Conservation (phyloP, 2,329 filamentous ascomycete genomes). For the Microsporum audouinii region DNA sequence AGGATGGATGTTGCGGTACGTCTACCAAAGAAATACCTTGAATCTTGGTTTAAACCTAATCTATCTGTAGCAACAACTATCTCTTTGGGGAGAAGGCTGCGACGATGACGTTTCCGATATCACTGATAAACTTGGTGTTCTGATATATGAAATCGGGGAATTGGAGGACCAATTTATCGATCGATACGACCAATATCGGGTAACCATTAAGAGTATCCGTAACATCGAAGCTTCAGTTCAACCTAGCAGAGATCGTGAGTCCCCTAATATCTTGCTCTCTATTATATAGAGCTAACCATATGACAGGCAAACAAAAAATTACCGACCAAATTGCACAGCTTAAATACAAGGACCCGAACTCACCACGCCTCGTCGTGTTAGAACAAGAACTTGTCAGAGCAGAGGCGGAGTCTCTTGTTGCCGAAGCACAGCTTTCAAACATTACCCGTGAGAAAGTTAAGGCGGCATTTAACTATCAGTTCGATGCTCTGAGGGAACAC, state of each 20-base stretch:
- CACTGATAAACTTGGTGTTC: conserved; percentile 94
- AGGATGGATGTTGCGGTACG: conserved; percentile 96
- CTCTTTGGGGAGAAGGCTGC: conserved; percentile 88
- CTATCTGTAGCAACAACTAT: conserved; percentile 75
- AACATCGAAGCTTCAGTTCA: conserved; percentile 99
- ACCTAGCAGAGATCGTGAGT: conserved; percentile 87
- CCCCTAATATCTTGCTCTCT: neutral
- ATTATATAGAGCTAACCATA: neutral
- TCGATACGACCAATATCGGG: conserved; percentile 96
- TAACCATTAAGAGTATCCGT: conserved; percentile 98
- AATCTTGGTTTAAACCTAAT: conserved; percentile 14
- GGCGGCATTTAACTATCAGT: conserved; percentile 95
- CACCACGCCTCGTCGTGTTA: conserved; percentile 90
- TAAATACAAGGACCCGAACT: conserved; percentile 99
- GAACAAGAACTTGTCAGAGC: conserved; percentile 98
- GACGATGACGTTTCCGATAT: conserved; percentile 98
- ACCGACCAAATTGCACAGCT: conserved; percentile 97
- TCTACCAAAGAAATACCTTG: conserved; percentile 16
- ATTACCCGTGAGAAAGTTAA: conserved; percentile 99
- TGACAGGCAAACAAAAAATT: conserved; percentile 90
- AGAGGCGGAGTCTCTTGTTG: conserved; percentile 96
- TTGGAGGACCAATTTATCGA: conserved; percentile 97
- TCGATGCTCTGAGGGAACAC: conserved; percentile 92
- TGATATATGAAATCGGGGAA: conserved; percentile 97
- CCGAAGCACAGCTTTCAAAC: conserved; percentile 95